A percentile compares a stretch with the other conserved stretches of the same genome.
These are phyloP conservation scores for Aspergillus ibericus DNA, from an alignment of 2,329 filamentous ascomycete species.

Conservation along the genomic window DNA sequence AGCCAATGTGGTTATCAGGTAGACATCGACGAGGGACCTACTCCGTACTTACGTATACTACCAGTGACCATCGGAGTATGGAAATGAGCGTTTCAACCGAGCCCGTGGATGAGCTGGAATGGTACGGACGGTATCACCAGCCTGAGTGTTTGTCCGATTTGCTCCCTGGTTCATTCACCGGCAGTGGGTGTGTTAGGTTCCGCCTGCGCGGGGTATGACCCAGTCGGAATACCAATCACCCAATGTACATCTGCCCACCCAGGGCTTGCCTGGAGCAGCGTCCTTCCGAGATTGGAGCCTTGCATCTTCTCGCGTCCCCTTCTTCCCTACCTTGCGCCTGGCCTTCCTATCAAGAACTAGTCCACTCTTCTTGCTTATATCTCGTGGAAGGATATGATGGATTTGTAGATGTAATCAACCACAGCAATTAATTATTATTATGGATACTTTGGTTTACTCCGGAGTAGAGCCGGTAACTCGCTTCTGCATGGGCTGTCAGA, in stretches of 20 bases:
- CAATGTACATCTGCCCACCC: slow-evolving; percentile 13
- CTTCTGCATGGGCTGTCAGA: neutral
- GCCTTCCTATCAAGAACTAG: slow-evolving; percentile 17
- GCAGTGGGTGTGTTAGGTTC: slow-evolving; percentile 23
- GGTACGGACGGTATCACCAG: neutral
- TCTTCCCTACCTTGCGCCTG: slow-evolving; percentile 19
- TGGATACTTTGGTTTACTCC: neutral
- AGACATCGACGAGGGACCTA: neutral
- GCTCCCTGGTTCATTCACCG: slow-evolving; percentile 23
- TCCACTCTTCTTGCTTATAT: slow-evolving; percentile 5
- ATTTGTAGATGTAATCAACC: neutral
- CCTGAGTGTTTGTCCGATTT: neutral
- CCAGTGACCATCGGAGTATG: neutral
- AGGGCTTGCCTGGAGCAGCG: slow-evolving; percentile 6
- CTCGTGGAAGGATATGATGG: neutral
- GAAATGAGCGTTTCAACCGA: neutral
- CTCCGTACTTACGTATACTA: too few relatives aligned
- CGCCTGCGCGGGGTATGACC: slow-evolving; percentile 31
- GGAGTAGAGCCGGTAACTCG: neutral
- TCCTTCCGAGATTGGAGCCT: slow-evolving; percentile 32
- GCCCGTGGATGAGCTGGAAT: neutral
- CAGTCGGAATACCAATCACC: slow-evolving; percentile 27
- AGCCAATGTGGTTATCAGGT: neutral
- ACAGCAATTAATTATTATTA: neutral
- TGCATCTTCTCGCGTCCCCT: slow-evolving; percentile 27